Evolutionary conservation across 1,284 basidiomycete species (phyloP), one percentile per base, ranked within the genome.

Genomic region (Baeospora myosura): DNA sequence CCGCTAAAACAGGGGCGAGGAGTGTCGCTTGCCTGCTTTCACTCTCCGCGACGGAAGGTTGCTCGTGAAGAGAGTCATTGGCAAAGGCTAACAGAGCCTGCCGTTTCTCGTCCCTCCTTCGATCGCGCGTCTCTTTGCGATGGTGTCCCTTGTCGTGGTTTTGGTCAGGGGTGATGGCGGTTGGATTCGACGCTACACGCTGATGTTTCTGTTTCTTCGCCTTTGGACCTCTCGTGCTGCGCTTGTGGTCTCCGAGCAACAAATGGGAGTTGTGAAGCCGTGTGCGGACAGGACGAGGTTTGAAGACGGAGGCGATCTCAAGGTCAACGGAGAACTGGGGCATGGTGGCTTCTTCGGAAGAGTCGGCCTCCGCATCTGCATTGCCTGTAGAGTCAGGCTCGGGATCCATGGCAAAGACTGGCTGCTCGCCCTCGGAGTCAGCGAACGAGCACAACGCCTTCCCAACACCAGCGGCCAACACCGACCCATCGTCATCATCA

Each of bases 241-340:
- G 23, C 20, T 46, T 39, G 6, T 22, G 14, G 28, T 37, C 25
- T 10, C 35, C 4, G 44, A 43, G 12, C 57, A 54, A 24, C 51
- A 42, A 8, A 52, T 51, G 32, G 57, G 55, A 8, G 24, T 56
- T 56, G 37, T 58, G 57, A 34, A 60, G 53, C 4, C 73, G 72
- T 12, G 67, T 66, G 43, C 73, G 76, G 48, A 72, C 60, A 1
- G 81, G 80, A 2, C 79, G 73, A 2, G 82, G 82, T 51, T 85
- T 85, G 62, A 75, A 83, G 3, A 86, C 82, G 1, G 75, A 68
- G 1, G 72, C 62, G 36, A 85, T 85, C 52, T 81, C 79, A 43
- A 87, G 69, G 52, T 77, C 74, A 41, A 78, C 58, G 10, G 65
- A 57, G 43, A 71, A 60, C 33, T 30, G 58, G 40, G 28, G 49